A percentile compares a stretch with the other conserved stretches of the same genome.
These are phyloP conservation scores for Colletotrichum tropicale DNA, from an alignment of 2,329 filamentous ascomycete species.

Conservation along the genomic window DNA sequence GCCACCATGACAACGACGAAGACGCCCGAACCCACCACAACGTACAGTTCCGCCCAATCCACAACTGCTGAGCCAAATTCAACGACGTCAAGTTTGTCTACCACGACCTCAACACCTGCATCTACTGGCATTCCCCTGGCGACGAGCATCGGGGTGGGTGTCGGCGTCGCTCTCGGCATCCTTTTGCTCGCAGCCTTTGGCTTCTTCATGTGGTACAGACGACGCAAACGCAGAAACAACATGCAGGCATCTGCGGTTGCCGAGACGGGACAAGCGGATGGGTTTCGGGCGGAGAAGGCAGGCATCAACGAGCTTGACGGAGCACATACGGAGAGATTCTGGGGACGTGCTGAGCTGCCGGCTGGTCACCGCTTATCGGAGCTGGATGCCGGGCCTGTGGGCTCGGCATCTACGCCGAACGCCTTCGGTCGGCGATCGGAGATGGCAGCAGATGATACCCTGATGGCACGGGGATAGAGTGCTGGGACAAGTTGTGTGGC, in stretches of 20 bases:
- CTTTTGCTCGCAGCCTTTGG: accelerated
- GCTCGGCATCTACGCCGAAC: neutral
- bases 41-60: neutral
- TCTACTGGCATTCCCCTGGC: neutral
- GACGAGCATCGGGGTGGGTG: neutral
- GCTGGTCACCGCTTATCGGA: neutral
- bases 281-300: neutral
- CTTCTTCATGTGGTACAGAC: neutral
- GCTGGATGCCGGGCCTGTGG: neutral
- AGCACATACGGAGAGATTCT: neutral
- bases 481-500: neutral
- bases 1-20: neutral
- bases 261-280: neutral
- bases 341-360: neutral
- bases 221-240: neutral
- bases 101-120: neutral
- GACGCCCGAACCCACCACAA: neutral
- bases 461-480: neutral
- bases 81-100: neutral
- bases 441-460: neutral
- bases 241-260: neutral
- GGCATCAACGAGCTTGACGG: neutral
- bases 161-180: neutral
- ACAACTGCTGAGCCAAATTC: neutral
- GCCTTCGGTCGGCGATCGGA: neutral